phyloP scores from a whole-genome alignment of 140 eudicot genomes.

The Senecio squalidus region DNA sequence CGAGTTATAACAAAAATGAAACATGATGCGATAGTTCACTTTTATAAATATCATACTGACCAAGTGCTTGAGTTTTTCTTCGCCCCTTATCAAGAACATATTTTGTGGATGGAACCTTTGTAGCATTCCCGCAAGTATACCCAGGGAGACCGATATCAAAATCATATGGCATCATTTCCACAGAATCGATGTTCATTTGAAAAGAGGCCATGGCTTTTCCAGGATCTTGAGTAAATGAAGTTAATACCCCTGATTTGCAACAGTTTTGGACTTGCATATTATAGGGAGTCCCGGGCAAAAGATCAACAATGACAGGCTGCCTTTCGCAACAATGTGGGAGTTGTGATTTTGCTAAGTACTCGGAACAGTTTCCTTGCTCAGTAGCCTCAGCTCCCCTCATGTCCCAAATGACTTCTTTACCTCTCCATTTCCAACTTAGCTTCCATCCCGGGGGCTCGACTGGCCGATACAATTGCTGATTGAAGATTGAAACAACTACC shows the following conservation, averaged over 20 bases:
- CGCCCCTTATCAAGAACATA: slow-evolving; percentile 57
- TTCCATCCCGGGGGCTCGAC: slow-evolving; percentile 77
- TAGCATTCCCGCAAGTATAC: slow-evolving; percentile 61
- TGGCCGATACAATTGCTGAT: slow-evolving; percentile 68
- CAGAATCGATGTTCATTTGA: slow-evolving; percentile 44
- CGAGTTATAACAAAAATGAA: not conserved
- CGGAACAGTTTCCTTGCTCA: slow-evolving; percentile 68
- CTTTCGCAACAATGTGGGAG: slow-evolving; percentile 69
- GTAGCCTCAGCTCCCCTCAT: slow-evolving; percentile 78
- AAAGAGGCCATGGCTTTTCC: slow-evolving; percentile 40
- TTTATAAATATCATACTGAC: slow-evolving; percentile 21
- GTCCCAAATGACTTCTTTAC: slow-evolving; percentile 58
- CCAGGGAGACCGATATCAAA: slow-evolving; percentile 64
- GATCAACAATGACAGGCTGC: slow-evolving; percentile 67
- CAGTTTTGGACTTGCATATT: slow-evolving; percentile 64
- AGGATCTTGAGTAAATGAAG: slow-evolving; percentile 58
- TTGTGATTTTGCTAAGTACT: slow-evolving; percentile 20
- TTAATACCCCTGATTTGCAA: slow-evolving; percentile 64
- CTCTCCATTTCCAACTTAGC: slow-evolving; percentile 70
- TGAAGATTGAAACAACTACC: slow-evolving; percentile 54
- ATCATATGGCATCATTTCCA: slow-evolving; percentile 28
- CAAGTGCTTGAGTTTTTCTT: slow-evolving; percentile 61
- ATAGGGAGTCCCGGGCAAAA: slow-evolving; percentile 58
- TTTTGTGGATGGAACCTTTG: slow-evolving; percentile 49
- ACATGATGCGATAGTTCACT: not conserved